A percentile compares a stretch with the other conserved stretches of the same genome.
Conservation (phyloP, 2,329 filamentous ascomycete genomes). For the Penicillium capsulatum region DNA sequence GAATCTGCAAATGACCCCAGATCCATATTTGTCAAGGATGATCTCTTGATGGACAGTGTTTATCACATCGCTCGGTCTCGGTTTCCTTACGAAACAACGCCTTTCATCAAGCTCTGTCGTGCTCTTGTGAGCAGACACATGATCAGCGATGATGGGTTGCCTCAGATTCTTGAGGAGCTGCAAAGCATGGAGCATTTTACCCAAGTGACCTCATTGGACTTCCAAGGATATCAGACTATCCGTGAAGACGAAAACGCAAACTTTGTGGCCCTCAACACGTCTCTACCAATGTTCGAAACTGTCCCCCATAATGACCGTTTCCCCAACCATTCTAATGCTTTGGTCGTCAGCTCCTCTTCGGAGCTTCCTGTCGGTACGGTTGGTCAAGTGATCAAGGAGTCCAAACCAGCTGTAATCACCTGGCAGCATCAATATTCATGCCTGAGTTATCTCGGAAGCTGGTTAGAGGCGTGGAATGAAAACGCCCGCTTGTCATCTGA, state of each 20-base stretch:
- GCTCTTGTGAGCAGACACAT: constrained; percentile 53
- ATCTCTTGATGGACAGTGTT: constrained; percentile 53
- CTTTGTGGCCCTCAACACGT: constrained; percentile 60
- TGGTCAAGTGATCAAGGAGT: constrained; percentile 67
- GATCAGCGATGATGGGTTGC: constrained; percentile 46
- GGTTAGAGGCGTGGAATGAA: constrained; percentile 48
- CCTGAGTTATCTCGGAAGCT: constrained; percentile 72
- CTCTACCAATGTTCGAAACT: constrained; percentile 50
- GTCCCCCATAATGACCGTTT: constrained; percentile 23
- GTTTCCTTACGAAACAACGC: constrained; percentile 80
- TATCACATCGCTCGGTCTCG: constrained; percentile 68
- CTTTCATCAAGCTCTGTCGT: constrained; percentile 69
- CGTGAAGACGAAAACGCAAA: constrained; percentile 85
- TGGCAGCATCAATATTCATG: constrained; percentile 74
- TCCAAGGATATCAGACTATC: constrained; percentile 70
- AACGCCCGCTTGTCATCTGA: constrained; percentile 51
- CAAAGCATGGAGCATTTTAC: constrained; percentile 70
- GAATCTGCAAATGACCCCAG: constrained; percentile 37
- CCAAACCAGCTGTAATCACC: constrained; percentile 68
- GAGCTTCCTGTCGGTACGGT: constrained; percentile 38
- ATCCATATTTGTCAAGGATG: constrained; percentile 55
- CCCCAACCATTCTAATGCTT: constrained; percentile 24
- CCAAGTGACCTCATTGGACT: constrained; percentile 66
- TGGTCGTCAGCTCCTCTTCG: constrained; percentile 36
- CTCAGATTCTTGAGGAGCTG: constrained; percentile 59